A percentile compares a stretch with the other conserved stretches of the same genome.
Evolutionary conservation across 1,284 basidiomycete species (phyloP).

Genomic region (Trametes pubescens): DNA sequence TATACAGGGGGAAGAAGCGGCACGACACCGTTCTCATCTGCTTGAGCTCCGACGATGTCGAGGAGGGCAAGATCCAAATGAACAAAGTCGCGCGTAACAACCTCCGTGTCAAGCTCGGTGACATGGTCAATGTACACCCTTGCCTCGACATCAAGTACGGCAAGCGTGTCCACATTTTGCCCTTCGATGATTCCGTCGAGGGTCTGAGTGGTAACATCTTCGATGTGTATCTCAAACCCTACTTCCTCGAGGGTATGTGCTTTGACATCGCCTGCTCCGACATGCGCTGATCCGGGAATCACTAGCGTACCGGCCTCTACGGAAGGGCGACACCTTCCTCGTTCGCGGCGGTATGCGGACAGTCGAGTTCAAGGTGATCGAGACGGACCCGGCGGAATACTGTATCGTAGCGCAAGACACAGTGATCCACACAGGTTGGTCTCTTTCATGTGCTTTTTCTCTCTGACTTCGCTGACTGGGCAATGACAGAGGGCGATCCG

Average conservation of each 20-base stretch:
- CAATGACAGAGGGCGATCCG: constrained; percentile 87
- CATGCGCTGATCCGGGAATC: constrained; percentile 24
- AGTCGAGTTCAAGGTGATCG: constrained; percentile 99
- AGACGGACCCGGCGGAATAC: constrained; percentile 94
- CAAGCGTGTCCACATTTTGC: constrained; percentile 96
- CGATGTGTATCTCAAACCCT: constrained; percentile 98
- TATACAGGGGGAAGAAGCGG: constrained; percentile 88
- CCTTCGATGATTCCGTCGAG: constrained; percentile 98
- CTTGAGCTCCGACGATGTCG: constrained; percentile 93
- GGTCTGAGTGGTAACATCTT: constrained; percentile 98
- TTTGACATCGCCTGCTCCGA: not conserved
- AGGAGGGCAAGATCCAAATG: constrained; percentile 97
- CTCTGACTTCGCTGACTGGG: constrained; percentile 10
- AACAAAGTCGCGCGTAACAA: constrained; percentile 99
- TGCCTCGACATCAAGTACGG: constrained; percentile 99
- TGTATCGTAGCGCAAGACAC: constrained; percentile 98
- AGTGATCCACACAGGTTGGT: constrained; percentile 88
- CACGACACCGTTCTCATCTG: constrained; percentile 97
- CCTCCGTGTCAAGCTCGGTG: constrained; percentile 96
- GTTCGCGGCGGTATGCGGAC: constrained; percentile 97
- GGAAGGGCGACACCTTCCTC: constrained; percentile 98
- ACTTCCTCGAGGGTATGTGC: constrained; percentile 92
- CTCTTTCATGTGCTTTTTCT: constrained; percentile 9
- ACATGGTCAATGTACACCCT: constrained; percentile 94
- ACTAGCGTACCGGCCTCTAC: constrained; percentile 89